Conservation (phyloP, 371 early-diverging fungal genomes). For the Dichotomocladium elegans region DNA sequence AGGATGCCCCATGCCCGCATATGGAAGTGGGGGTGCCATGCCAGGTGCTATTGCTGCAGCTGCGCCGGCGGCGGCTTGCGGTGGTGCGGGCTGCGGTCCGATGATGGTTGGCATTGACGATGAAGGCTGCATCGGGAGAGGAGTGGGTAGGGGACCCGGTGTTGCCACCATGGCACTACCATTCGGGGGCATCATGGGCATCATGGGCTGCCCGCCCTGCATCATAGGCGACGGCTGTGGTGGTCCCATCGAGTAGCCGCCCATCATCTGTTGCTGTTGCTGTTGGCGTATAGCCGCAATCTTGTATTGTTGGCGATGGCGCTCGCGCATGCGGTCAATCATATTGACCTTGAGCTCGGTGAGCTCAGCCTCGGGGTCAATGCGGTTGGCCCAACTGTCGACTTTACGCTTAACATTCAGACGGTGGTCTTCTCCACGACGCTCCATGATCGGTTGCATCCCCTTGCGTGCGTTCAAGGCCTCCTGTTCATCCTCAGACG, state of each 20-base stretch:
- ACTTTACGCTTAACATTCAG: conserved; percentile 33
- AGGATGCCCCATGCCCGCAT: not conserved
- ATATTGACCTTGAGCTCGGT: conserved; percentile 29
- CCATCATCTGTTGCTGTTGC: conserved; percentile 19
- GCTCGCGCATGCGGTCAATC: conserved; percentile 41
- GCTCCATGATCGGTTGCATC: conserved; percentile 36
- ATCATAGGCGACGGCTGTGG: conserved; percentile 2
- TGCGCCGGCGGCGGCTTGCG: no score
- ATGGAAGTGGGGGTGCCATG: not conserved
- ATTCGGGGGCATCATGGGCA: not conserved
- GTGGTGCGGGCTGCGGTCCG: no score
- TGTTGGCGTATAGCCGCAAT: conserved; percentile 36
- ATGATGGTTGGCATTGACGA: no score
- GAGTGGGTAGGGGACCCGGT: no score
- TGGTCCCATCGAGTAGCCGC: not conserved
- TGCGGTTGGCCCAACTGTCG: conserved; percentile 31
- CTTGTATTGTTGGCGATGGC: conserved; percentile 37
- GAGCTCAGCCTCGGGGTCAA: conserved; percentile 28
- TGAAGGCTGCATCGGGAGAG: no score
- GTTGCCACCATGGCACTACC: conserved; percentile 4
- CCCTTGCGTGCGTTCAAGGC: conserved; percentile 13
- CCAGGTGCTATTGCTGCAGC: no score
- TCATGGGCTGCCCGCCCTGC: not conserved
- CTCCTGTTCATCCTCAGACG: conserved; percentile 9
- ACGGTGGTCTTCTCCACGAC: conserved; percentile 33